phyloP scores from a whole-genome alignment of 2,329 filamentous ascomycete genomes.

The Fusarium circinatum region DNA sequence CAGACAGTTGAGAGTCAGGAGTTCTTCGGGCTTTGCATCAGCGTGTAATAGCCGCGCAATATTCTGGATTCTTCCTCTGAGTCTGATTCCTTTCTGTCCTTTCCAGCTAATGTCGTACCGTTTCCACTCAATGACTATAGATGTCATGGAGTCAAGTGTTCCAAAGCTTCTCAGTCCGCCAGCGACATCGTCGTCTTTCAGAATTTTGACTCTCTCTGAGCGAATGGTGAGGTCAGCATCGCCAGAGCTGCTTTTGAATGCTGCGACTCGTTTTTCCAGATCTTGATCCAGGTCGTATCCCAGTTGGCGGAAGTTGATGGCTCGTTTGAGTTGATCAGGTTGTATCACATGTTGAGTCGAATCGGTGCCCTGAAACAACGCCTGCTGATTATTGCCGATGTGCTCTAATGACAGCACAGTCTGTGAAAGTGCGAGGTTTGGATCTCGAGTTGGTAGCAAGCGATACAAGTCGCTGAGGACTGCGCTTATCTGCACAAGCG shows the following conservation, averaged over 20 bases:
- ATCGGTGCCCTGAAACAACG: not conserved
- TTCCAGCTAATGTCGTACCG: conserved; percentile 1
- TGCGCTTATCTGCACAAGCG: not conserved
- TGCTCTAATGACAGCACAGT: not conserved
- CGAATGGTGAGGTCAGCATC: not conserved
- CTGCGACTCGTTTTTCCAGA: not conserved
- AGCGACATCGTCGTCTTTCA: not conserved
- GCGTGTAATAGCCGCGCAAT: conserved; percentile 1
- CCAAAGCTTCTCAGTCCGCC: not conserved
- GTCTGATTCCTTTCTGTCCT: not conserved
- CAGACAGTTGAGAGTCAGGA: not conserved
- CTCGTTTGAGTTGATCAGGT: not conserved
- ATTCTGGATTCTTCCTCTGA: not conserved
- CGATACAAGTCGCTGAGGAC: not conserved
- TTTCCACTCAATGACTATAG: not conserved
- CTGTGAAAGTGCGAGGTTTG: not conserved
- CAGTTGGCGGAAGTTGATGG: not conserved
- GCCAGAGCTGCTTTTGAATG: not conserved
- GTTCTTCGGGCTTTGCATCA: not conserved
- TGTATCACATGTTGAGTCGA: not conserved
- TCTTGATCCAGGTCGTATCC: not conserved
- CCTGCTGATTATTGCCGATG: not conserved
- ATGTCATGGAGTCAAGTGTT: not conserved
- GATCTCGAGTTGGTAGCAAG: not conserved
- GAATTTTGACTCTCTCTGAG: not conserved